These are phyloP conservation scores for Mycena belliarum DNA, from an alignment of 768 basidiomycete species.

Conservation along the genomic window DNA sequence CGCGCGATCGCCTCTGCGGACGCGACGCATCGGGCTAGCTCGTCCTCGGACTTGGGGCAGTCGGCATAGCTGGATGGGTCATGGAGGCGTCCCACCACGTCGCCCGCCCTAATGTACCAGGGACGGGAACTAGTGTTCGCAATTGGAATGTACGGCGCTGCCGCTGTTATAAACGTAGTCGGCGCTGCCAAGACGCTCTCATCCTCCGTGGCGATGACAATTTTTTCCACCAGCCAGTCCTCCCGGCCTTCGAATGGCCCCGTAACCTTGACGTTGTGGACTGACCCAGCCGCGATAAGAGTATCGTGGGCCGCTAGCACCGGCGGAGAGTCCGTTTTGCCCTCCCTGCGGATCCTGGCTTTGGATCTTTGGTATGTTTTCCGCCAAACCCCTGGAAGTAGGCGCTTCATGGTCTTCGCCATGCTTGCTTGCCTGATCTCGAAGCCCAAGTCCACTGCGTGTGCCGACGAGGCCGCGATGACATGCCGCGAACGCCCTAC, in stretches of 20 bases:
- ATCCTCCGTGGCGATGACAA: conserved; percentile 1
- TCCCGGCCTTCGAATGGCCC: not conserved
- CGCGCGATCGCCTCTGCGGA: not conserved
- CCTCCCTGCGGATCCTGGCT: not conserved
- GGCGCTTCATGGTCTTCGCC: not conserved
- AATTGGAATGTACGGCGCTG: not conserved
- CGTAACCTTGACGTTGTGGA: not conserved
- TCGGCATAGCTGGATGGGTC: not conserved
- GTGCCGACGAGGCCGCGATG: conserved; percentile 11
- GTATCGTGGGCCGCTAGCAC: not conserved
- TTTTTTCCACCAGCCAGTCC: not conserved
- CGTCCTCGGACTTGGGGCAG: not conserved
- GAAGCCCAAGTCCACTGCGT: conserved; percentile 3
- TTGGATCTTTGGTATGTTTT: not conserved
- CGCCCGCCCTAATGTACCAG: not conserved
- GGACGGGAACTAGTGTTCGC: not conserved
- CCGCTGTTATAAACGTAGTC: not conserved
- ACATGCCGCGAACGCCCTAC: not conserved
- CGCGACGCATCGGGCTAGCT: not conserved
- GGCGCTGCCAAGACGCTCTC: not conserved
- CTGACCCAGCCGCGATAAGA: not conserved
- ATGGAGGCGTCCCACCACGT: not conserved
- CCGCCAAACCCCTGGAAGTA: too few relatives aligned
- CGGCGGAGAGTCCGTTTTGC: not conserved
- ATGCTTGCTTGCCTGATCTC: conserved; percentile 2